Percentiles rank a stretch among this genome's conserved stretches.
Evolutionary conservation across 2,329 filamentous ascomycete species (phyloP).

Genomic region (Aspergillus sp.): DNA sequence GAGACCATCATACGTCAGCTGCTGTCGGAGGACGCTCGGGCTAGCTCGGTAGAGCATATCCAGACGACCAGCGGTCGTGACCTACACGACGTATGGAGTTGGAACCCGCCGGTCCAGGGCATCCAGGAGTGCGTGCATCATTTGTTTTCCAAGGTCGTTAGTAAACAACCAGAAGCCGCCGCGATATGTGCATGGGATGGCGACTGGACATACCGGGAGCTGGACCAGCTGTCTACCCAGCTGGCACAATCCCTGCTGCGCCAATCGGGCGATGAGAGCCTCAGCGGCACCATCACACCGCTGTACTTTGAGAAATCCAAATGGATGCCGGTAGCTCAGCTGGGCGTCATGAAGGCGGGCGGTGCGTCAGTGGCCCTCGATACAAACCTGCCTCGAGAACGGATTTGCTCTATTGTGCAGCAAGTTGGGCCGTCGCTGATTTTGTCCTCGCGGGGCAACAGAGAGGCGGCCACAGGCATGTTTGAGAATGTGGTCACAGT

Average conservation of each 20-base stretch:
- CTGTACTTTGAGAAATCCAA: background rate
- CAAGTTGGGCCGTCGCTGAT: no score
- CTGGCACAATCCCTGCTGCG: background rate
- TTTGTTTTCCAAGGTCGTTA: background rate
- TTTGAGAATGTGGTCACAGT: no score
- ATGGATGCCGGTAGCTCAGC: background rate
- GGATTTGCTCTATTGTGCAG: no score
- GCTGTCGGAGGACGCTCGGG: background rate
- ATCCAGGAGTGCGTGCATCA: background rate
- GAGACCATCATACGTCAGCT: no score
- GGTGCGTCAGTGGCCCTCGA: no score
- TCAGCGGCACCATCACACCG: background rate
- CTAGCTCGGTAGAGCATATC: background rate
- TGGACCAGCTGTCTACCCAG: background rate
- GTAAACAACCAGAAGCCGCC: background rate
- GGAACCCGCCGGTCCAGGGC: background rate
- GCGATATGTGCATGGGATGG: conserved; percentile 1
- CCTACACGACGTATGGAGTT: background rate
- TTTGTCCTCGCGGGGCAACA: no score
- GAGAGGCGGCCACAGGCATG: no score
- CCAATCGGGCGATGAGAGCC: background rate
- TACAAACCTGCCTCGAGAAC: no score
- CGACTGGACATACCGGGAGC: background rate
- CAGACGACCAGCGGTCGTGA: background rate
- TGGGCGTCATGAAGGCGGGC: background rate